These are phyloP conservation scores for Russula foetens DNA, from an alignment of 768 basidiomycete genomes.

Conservation along the genomic window DNA sequence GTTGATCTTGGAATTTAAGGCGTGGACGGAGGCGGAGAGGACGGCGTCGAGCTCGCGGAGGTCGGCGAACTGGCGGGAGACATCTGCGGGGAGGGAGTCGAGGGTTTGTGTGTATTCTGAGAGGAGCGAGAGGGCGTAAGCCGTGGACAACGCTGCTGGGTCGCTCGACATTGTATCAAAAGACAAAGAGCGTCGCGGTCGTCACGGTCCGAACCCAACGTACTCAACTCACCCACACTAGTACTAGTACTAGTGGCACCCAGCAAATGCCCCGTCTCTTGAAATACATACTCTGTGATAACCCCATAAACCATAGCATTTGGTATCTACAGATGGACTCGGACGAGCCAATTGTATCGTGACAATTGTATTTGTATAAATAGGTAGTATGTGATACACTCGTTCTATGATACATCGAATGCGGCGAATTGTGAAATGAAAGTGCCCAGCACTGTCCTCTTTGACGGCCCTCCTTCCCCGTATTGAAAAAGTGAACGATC, in stretches of 20 bases:
- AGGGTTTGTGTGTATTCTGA: conserved; percentile 86
- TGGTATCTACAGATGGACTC: too few relatives aligned
- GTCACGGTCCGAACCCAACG: too few relatives aligned
- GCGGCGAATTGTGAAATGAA: neutral
- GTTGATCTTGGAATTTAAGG: conserved; percentile 69
- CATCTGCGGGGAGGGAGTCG: conserved; percentile 87
- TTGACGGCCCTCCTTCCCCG: too few relatives aligned
- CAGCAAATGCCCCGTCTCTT: too few relatives aligned
- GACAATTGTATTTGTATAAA: too few relatives aligned
- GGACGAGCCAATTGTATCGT: too few relatives aligned
- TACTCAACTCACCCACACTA: too few relatives aligned
- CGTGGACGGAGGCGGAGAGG: conserved; percentile 76
- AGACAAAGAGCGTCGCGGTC: neutral
- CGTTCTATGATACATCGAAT: neutral
- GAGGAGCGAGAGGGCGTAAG: conserved; percentile 62
- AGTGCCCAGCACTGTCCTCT: neutral
- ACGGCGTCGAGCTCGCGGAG: conserved; percentile 98
- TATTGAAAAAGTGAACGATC: too few relatives aligned
- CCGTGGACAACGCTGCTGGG: conserved; percentile 29
- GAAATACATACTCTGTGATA: too few relatives aligned
- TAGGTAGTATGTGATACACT: neutral
- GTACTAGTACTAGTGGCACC: too few relatives aligned
- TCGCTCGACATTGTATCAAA: conserved; percentile 20
- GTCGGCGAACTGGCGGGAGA: conserved; percentile 92
- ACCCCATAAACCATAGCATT: too few relatives aligned